Evolutionary conservation across 768 basidiomycete species (phyloP).

Genomic region (Rhizopogon vinicolor): DNA sequence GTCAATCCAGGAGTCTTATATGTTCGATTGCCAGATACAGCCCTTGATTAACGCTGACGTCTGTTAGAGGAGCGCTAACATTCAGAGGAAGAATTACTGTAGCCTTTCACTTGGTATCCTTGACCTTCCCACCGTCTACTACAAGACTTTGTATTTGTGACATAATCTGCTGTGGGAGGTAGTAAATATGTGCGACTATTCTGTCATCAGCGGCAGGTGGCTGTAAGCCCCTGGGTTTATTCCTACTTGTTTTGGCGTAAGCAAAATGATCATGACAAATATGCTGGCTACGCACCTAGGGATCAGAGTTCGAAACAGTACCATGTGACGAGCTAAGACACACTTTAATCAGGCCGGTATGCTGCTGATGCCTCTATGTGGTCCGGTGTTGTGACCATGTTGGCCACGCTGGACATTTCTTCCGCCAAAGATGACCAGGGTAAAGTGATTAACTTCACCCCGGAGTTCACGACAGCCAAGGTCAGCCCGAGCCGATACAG

Average conservation of each 20-base stretch:
- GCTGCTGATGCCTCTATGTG: too few relatives aligned
- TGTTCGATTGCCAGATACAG: not conserved
- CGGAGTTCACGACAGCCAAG: too few relatives aligned
- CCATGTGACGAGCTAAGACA: too few relatives aligned
- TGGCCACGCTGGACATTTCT: too few relatives aligned
- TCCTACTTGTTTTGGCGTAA: not conserved
- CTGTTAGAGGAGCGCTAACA: not conserved
- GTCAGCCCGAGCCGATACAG: not conserved
- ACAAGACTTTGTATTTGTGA: not conserved
- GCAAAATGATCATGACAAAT: not conserved
- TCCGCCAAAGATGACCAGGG: too few relatives aligned
- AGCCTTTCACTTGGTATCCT: not conserved
- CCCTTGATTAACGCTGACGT: not conserved
- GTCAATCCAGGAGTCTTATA: not conserved
- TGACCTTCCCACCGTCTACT: not conserved
- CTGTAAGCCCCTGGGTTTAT: not conserved
- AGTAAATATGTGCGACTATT: too few relatives aligned
- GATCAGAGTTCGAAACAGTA: not conserved
- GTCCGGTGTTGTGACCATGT: too few relatives aligned
- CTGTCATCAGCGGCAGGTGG: not conserved
- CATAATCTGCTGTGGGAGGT: not conserved
- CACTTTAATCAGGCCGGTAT: too few relatives aligned
- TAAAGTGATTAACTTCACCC: too few relatives aligned
- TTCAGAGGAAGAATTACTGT: too few relatives aligned
- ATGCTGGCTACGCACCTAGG: not conserved